Base-by-base conservation (phyloP, 345 rosid genomes). In the Punica granatum region DNA sequence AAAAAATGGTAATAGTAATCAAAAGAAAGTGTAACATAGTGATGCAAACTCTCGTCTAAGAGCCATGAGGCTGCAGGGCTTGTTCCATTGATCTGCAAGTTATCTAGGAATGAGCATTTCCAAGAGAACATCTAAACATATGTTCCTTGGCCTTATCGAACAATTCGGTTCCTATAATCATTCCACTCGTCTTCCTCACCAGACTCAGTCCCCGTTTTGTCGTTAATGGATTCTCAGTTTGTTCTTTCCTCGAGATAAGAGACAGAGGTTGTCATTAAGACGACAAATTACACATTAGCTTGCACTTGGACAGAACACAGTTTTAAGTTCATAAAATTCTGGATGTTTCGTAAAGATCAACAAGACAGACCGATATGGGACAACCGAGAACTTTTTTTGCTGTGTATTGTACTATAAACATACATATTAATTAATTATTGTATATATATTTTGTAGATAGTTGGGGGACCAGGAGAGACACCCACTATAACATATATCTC, bases 101-200 rank as follows among this genome's bases (percentile, higher is more conserved):
- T n/a, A n/a, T n/a, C n/a, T n/a, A n/a, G 56, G 48, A 32, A 28
- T 2, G 2, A 7, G 41, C 18, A 31, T 23, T 64, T 25, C 35
- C 31, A 69, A 53, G 39, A 4, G 53, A n/a, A 12, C 70, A 51
- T 54, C 46, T 33, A 25, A 23, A 11, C 61, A 67, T 67, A 37
- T 37, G 11, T 67, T 26, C 62, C 32, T 36, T 67, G 7, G 13
- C 10, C 60, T 67, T 8, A 67, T 67, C 59, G 23, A 31, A 51
- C 41, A 18, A 32, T 51, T 54, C 30, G 5, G 14, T 66, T 31
- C 49, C 60, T n/a, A 7, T 37, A 28, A 19, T 3, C 31, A 4
- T 67, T 34, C 23, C 28, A 32, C 32, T 53, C 49, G 61, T 67
- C 70, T 56, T 51, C 63, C 31, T 36, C 62, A 2, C 61, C 61